Evolutionary conservation across 805 yeast genomes (phyloP).

Genomic region (Monosporozyma unispora): DNA sequence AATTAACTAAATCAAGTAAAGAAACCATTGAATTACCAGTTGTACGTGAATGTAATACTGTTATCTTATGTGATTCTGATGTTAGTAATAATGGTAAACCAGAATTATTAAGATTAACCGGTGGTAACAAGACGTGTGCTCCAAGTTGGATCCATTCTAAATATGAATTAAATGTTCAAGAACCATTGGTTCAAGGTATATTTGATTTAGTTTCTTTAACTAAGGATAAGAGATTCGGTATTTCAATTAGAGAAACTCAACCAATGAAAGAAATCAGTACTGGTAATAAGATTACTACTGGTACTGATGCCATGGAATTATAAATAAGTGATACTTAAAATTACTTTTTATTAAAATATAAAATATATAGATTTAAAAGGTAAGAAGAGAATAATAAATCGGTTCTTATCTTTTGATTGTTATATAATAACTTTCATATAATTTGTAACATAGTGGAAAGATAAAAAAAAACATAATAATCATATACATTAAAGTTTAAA

Average conservation of each 20-base stretch:
- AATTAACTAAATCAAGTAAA: slow-evolving; percentile 42
- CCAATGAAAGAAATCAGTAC: slow-evolving; percentile 38
- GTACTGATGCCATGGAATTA: slow-evolving; percentile 12
- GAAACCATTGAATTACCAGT: slow-evolving; percentile 46
- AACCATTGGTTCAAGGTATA: slow-evolving; percentile 36
- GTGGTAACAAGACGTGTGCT: slow-evolving; percentile 57
- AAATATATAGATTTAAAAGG: not conserved
- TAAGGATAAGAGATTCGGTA: slow-evolving; percentile 63
- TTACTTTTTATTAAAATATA: no score
- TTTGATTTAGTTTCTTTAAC: slow-evolving; percentile 48
- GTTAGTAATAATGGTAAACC: slow-evolving; percentile 33
- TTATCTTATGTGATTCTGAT: slow-evolving; percentile 45
- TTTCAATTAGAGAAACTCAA: slow-evolving; percentile 53
- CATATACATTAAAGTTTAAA: not conserved
- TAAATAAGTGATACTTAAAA: no score
- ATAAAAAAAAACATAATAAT: not conserved
- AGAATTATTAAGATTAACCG: slow-evolving; percentile 71
- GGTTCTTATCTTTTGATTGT: no score
- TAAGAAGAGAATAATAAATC: no score
- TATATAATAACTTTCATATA: not conserved
- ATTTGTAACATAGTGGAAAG: not conserved
- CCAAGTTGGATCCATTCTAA: slow-evolving; percentile 88
- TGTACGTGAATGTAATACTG: slow-evolving; percentile 74
- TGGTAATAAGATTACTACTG: not conserved
- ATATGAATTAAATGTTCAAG: slow-evolving; percentile 48